phyloP scores from a whole-genome alignment of 768 basidiomycete species.

The Hortiboletus campestris region DNA sequence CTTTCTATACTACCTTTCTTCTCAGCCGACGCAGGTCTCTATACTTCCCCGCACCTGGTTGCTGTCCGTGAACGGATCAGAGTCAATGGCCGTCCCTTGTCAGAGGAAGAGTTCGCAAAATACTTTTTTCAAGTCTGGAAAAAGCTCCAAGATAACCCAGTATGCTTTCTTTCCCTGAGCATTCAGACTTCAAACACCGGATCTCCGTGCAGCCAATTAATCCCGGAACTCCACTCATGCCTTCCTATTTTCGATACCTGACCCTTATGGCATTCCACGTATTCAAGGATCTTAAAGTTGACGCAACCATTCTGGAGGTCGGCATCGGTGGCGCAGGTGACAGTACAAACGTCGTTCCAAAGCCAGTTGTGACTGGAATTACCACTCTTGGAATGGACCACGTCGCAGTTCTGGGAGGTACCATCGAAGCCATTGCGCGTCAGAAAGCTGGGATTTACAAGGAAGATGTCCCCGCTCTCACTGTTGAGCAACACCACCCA shows the following conservation, averaged over 20 bases:
- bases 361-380: constrained; percentile 86
- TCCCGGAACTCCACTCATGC: constrained; percentile 65
- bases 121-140: constrained; percentile 99
- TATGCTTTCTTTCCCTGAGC: constrained; percentile 30
- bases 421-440: constrained; percentile 84
- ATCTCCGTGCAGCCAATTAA: constrained; percentile 40
- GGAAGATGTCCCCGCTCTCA: constrained; percentile 83
- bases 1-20: background rate
- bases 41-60: constrained; percentile 95
- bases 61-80: constrained; percentile 95
- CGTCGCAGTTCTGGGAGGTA: constrained; percentile 81
- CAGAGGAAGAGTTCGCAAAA: constrained; percentile 82
- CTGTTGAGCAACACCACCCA: constrained; percentile 76
- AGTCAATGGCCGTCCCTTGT: constrained; percentile 85
- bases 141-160: constrained; percentile 63
- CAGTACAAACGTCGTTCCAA: constrained; percentile 93
- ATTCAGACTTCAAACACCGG: background rate
- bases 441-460: constrained; percentile 99
- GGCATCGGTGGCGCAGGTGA: constrained; percentile 94
- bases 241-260: constrained; percentile 90
- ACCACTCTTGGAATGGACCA: constrained; percentile 94
- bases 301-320: constrained; percentile 93
- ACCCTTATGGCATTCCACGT: constrained; percentile 91
- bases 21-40: constrained; percentile 60
- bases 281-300: constrained; percentile 77